Conservation (phyloP, 352 stramenopile genomes). For the Phytophthora quininea region DNA sequence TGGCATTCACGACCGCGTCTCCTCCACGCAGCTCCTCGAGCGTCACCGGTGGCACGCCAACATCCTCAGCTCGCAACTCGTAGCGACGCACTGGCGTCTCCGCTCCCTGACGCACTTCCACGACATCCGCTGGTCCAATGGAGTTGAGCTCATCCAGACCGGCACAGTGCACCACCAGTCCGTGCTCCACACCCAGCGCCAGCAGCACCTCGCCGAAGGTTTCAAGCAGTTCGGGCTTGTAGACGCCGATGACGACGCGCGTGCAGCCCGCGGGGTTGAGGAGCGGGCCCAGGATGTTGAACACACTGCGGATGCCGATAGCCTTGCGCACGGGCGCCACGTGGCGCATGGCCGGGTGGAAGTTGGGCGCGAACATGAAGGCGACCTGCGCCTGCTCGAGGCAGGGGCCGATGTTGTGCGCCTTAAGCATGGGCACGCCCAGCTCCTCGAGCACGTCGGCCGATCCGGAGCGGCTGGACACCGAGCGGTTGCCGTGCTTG, state of each 20-base stretch:
- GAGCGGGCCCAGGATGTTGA: conserved; percentile 99
- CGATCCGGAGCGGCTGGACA: conserved; percentile 94
- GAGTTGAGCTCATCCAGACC: conserved; percentile 99
- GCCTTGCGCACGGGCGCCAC: conserved; percentile 96
- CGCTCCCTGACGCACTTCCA: conserved; percentile 65
- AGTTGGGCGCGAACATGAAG: conserved; percentile 98
- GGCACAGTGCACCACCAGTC: conserved; percentile 96
- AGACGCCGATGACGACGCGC: conserved; percentile 98
- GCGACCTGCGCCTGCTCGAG: conserved; percentile 93
- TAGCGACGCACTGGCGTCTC: conserved; percentile 52
- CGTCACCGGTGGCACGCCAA: conserved; percentile 92
- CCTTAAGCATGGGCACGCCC: conserved; percentile 95
- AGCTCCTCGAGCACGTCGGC: conserved; percentile 98
- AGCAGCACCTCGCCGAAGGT: conserved; percentile 86
- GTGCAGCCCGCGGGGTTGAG: conserved; percentile 96
- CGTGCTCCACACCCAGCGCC: conserved; percentile 93
- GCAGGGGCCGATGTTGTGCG: conserved; percentile 91
- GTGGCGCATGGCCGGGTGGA: conserved; percentile 96
- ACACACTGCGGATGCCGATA: conserved; percentile 96
- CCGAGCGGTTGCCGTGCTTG: conserved; percentile 97
- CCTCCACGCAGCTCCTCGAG: conserved; percentile 96
- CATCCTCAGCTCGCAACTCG: conserved; percentile 52
- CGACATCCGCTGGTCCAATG: conserved; percentile 88
- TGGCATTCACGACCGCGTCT: conserved; percentile 94
- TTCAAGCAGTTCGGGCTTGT: conserved; percentile 92